Conservation (phyloP, 2,329 filamentous ascomycete species). For the Fusarium lyarnte region DNA sequence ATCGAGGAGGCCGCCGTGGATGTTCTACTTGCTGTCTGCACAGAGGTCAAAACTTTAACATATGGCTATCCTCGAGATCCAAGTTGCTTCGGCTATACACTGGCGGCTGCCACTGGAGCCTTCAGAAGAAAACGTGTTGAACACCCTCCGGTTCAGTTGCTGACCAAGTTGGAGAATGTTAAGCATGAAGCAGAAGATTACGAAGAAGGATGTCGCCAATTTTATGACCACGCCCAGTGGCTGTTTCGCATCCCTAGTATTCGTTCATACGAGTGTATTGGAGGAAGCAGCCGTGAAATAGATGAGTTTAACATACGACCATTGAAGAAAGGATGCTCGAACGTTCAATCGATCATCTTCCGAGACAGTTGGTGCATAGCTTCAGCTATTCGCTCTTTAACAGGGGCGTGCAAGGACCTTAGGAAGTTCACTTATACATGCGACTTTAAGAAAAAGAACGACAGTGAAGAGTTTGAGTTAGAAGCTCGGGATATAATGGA, state of each 20-base stretch:
- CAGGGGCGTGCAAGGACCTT: accelerated
- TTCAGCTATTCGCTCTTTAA: background rate
- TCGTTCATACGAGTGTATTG: background rate
- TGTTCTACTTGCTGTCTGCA: background rate
- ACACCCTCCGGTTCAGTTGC: background rate
- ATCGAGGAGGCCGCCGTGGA: accelerated
- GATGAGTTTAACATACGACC: accelerated
- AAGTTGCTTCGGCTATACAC: accelerated
- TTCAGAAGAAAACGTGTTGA: accelerated
- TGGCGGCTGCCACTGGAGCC: accelerated
- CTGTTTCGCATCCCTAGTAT: accelerated
- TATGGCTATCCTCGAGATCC: background rate
- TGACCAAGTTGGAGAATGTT: background rate
- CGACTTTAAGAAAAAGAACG: accelerated
- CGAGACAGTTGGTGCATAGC: background rate
- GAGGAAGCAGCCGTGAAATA: accelerated
- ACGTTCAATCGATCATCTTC: background rate
- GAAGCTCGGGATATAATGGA: background rate
- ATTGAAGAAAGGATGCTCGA: accelerated
- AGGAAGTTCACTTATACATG: background rate
- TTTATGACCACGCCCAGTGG: background rate
- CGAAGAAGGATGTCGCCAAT: accelerated
- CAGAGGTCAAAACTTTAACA: background rate
- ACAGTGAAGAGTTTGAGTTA: background rate
- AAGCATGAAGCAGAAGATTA: background rate